Conservation (phyloP, 768 basidiomycete genomes). For the Lentinula edodes region DNA sequence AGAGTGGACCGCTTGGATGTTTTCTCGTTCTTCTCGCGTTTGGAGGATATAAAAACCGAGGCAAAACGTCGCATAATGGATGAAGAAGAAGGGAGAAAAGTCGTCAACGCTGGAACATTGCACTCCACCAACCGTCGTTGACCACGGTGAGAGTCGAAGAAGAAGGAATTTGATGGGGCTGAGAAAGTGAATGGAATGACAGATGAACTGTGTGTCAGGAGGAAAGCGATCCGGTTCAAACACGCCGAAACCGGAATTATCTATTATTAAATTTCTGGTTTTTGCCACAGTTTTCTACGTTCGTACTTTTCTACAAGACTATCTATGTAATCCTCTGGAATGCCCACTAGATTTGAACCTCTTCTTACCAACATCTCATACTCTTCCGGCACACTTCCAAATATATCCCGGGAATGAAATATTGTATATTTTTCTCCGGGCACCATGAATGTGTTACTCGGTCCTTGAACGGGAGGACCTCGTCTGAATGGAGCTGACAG, state of each 20-base stretch:
- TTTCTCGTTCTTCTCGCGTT: slow-evolving; percentile 30
- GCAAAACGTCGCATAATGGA: slow-evolving; percentile 57
- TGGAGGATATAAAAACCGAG: slow-evolving; percentile 44
- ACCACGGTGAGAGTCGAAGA: not conserved
- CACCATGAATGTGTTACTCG: not conserved
- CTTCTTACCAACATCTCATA: slow-evolving; percentile 45
- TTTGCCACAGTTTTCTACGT: slow-evolving; percentile 29
- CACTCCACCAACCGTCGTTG: not conserved
- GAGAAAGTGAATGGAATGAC: not conserved
- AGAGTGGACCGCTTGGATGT: slow-evolving; percentile 24
- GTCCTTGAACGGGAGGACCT: not conserved
- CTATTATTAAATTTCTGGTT: not conserved
- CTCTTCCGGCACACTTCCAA: slow-evolving; percentile 50
- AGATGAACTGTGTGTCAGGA: not conserved
- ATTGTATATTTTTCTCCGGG: slow-evolving; percentile 55
- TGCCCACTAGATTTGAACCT: slow-evolving; percentile 52
- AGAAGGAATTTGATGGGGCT: not conserved
- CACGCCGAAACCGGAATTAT: not conserved
- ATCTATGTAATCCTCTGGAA: slow-evolving; percentile 44
- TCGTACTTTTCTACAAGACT: slow-evolving; percentile 63
- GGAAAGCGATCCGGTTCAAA: not conserved
- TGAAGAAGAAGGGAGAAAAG: not conserved
- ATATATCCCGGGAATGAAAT: slow-evolving; percentile 61
- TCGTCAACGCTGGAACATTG: slow-evolving; percentile 2
- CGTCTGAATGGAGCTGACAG: not conserved